Conservation (phyloP, 495 filamentous ascomycete genomes). For the Neurospora sp. region DNA sequence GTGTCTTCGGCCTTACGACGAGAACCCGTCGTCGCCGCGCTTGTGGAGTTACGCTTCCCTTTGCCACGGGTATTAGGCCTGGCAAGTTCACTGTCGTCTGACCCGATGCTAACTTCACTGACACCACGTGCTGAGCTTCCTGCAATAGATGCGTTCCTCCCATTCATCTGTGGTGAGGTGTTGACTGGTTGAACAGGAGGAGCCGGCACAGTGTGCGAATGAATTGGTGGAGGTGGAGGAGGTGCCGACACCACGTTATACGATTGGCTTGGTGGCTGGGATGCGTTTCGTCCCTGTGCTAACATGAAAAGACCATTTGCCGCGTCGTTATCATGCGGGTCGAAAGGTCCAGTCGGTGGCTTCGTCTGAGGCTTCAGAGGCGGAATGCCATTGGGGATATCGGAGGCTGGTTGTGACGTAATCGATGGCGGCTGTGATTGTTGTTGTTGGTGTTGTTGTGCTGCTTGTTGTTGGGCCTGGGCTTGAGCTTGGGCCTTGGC, state of each 20-base stretch:
- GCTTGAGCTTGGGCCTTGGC: constrained; percentile 43
- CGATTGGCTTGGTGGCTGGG: constrained; percentile 37
- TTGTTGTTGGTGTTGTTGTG: constrained; percentile 36
- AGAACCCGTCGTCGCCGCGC: constrained; percentile 36
- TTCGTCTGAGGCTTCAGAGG: constrained; percentile 34
- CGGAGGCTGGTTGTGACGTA: constrained; percentile 39
- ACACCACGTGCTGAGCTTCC: constrained; percentile 40
- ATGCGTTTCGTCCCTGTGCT: constrained; percentile 57
- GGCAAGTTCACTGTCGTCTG: constrained; percentile 62
- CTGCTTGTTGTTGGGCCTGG: constrained; percentile 20
- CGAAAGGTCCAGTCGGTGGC: constrained; percentile 50
- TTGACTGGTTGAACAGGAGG: constrained; percentile 31
- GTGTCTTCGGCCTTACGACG: constrained; percentile 77
- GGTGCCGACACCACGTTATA: constrained; percentile 31
- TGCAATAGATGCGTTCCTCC: constrained; percentile 32
- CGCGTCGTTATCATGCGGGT: constrained; percentile 86
- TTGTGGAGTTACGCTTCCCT: constrained; percentile 51
- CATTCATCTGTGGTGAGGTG: constrained; percentile 43
- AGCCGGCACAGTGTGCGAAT: constrained; percentile 21
- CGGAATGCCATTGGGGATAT: constrained; percentile 29
- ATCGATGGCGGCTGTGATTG: constrained; percentile 17
- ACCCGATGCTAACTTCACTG: constrained; percentile 60
- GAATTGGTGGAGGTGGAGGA: constrained; percentile 34
- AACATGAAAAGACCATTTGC: constrained; percentile 92
- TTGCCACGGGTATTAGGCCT: constrained; percentile 53